phyloP scores from a whole-genome alignment of 2,329 filamentous ascomycete species.

The Sodiomyces alkalinus region DNA sequence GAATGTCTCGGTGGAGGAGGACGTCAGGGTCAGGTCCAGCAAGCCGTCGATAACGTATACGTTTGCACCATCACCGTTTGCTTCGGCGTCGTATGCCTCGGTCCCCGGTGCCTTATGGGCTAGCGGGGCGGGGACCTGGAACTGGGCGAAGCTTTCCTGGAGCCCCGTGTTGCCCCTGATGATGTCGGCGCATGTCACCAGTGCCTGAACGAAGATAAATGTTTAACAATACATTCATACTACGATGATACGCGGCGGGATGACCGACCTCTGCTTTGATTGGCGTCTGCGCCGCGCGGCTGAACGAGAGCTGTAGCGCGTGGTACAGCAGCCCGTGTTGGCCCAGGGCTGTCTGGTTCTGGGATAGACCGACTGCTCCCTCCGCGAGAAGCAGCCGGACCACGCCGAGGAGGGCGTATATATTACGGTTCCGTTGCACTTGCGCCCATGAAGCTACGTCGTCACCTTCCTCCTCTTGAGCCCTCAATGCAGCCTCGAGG shows the following conservation, averaged over 20 bases:
- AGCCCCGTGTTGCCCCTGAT: slow-evolving; percentile 67
- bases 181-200: slow-evolving; percentile 74
- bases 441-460: slow-evolving; percentile 61
- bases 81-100: slow-evolving; percentile 5
- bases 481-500: slow-evolving; percentile 42
- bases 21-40: slow-evolving; percentile 63
- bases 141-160: slow-evolving; percentile 79
- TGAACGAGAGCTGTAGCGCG: slow-evolving; percentile 72
- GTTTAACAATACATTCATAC: not conserved
- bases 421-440: slow-evolving; percentile 70
- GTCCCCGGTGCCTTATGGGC: slow-evolving; percentile 24
- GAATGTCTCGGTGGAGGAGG: slow-evolving; percentile 51
- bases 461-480: slow-evolving; percentile 35
- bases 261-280: slow-evolving; percentile 63
- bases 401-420: slow-evolving; percentile 79
- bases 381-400: slow-evolving; percentile 71
- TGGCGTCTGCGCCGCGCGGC: slow-evolving; percentile 51
- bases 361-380: slow-evolving; percentile 64
- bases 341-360: slow-evolving; percentile 79
- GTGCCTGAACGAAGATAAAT: slow-evolving; percentile 36
- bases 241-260: slow-evolving; percentile 2
- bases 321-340: slow-evolving; percentile 67
- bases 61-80: slow-evolving; percentile 11
- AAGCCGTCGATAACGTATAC: slow-evolving; percentile 91
- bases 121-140: slow-evolving; percentile 55